Evolutionary conservation across 345 rosid genomes (phyloP).

Genomic region (Euphorbia tirucalli): DNA sequence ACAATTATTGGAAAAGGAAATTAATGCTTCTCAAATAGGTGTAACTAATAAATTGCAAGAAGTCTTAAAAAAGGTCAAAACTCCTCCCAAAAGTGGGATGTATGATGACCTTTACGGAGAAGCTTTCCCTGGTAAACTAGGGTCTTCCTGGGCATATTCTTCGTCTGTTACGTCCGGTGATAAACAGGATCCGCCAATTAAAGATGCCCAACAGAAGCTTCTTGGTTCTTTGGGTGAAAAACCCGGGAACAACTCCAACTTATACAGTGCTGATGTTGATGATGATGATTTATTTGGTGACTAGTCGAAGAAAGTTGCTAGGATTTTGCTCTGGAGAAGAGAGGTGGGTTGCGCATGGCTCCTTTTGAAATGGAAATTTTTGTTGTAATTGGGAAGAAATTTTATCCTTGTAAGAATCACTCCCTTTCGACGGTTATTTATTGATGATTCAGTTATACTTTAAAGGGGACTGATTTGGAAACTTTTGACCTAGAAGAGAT

Average conservation of each 20-base stretch:
- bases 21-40: constrained; percentile 41
- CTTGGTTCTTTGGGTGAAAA: constrained; percentile 24
- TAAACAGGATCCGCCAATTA: constrained; percentile 26
- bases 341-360: constrained; percentile 18
- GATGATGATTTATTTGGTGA: constrained; percentile 93
- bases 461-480: not conserved
- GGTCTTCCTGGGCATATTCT: constrained; percentile 82
- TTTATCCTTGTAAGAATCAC: constrained; percentile 19
- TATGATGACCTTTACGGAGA: constrained; percentile 82
- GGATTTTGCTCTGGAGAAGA: constrained; percentile 11
- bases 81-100: constrained; percentile 52
- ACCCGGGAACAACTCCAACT: constrained; percentile 19
- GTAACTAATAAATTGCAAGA: constrained; percentile 73
- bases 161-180: constrained; percentile 20
- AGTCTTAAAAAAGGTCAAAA: constrained; percentile 64
- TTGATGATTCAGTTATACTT: not conserved
- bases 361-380: constrained; percentile 31
- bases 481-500: not conserved
- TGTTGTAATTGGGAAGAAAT: constrained; percentile 32
- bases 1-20: constrained; percentile 38
- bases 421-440: not conserved
- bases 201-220: constrained; percentile 33
- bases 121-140: constrained; percentile 61
- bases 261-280: constrained; percentile 46
- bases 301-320: constrained; percentile 28